Base-by-base conservation (phyloP, 192 early-diverging fungal genomes). In the Martensiomyces pterosporus region DNA sequence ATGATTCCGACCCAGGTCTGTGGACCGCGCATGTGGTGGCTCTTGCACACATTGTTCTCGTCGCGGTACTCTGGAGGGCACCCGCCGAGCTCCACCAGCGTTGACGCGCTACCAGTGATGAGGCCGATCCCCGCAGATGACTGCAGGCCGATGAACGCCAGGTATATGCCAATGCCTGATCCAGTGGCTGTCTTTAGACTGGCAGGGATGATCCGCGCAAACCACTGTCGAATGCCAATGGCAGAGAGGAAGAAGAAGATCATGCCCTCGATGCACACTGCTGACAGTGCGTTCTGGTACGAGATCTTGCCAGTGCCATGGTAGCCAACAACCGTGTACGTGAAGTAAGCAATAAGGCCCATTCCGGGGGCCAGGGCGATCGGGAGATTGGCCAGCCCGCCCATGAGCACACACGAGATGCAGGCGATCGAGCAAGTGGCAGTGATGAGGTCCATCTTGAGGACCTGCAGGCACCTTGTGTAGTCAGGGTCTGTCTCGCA, bases 221-320 rank as follows among this genome's bases (percentile, higher is more conserved):
- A 77, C 79, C 83, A 82, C 68, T 91, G 87, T 24, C 89, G 83
- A 9, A 89, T 53, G 33, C 88, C 88, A 15, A 91, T 52, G 22
- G 85, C 73, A 9, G 89, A 85, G 22, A 91, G 73, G 18, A 82
- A 49, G 43, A 89, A 77, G 57, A 91, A 91, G 49, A 90, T 76
- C n/a, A 91, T 37, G 18, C 89, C 89, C 69, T 91, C 89, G 46
- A 91, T 81, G 47, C 86, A 85, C 49, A 91, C 86, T 2, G 88
- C 88, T 10, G 82, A 73, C 26, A 91, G 58, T 8, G 86, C 84
- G 23, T 80, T 82, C 43, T 76, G 45, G 50, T 84, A 86, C 14
- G 76, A 60, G 17, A 88, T 75, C 41, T 84, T 88, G 29, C 85
- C 85, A 16, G 78, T 78, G 3, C 87, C 88, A 43, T 82, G 85